Evolutionary conservation across 345 rosid genomes (phyloP).

Genomic region (Turnera subulata): DNA sequence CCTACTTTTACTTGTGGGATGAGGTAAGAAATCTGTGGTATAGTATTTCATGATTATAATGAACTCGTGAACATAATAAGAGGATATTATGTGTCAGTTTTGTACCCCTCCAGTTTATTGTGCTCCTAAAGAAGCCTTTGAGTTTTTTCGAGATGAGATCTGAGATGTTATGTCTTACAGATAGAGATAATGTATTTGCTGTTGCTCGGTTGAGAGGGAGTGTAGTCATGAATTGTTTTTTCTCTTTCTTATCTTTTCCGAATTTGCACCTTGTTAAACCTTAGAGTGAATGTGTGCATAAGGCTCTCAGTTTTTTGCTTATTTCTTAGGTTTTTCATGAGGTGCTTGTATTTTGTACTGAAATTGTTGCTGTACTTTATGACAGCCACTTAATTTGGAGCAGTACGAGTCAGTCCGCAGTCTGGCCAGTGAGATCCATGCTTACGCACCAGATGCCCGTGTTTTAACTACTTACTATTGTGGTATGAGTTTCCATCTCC

Average conservation of each 20-base stretch:
- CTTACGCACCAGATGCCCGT: constrained; percentile 95
- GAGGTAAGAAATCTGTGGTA: constrained; percentile 46
- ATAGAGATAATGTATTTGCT: neutral
- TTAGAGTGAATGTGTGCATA: neutral
- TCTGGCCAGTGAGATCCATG: constrained; percentile 82
- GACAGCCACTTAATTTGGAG: constrained; percentile 90
- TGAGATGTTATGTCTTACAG: too few relatives aligned
- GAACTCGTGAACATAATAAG: too few relatives aligned
- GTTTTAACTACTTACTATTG: constrained; percentile 88
- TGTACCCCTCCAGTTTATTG: too few relatives aligned
- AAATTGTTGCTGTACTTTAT: constrained; percentile 20
- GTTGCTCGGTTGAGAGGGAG: neutral
- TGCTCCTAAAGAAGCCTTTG: too few relatives aligned
- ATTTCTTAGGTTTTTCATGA: constrained; percentile 3
- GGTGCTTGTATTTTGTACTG: constrained; percentile 1
- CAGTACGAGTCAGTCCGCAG: constrained; percentile 72
- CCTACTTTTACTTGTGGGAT: constrained; percentile 95
- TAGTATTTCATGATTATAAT: too few relatives aligned
- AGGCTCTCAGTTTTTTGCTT: constrained; percentile 1
- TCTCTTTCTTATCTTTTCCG: neutral
- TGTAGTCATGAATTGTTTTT: neutral
- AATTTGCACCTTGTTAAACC: neutral
- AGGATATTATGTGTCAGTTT: too few relatives aligned
- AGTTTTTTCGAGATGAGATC: too few relatives aligned
- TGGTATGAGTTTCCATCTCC: constrained; percentile 41